Percentiles rank a stretch among this genome's conserved stretches.
These are phyloP conservation scores for Penstemon davidsonii DNA, from an alignment of 257 asterid species.

Conservation along the genomic window DNA sequence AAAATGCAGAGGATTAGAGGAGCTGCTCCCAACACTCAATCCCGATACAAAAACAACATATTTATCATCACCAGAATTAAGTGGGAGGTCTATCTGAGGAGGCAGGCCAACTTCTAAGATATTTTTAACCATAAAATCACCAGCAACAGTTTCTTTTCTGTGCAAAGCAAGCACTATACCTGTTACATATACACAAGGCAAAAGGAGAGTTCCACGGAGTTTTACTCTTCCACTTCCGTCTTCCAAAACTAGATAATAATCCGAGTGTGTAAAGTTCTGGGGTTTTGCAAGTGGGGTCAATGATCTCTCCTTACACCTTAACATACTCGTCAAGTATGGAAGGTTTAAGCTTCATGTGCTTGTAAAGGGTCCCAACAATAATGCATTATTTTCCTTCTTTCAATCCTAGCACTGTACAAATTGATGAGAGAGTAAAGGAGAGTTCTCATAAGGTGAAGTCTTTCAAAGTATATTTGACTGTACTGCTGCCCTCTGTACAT, in stretches of 20 bases:
- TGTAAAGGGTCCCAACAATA: slow-evolving; percentile 84
- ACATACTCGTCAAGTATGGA: slow-evolving; percentile 86
- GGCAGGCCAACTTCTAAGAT: slow-evolving; percentile 88
- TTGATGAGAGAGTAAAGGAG: slow-evolving; percentile 80
- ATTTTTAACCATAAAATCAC: slow-evolving; percentile 82
- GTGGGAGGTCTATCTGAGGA: slow-evolving; percentile 70
- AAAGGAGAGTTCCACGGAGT: slow-evolving; percentile 60
- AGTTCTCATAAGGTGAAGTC: slow-evolving; percentile 89
- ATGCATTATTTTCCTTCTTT: slow-evolving; percentile 82
- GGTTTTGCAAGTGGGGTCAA: slow-evolving; percentile 63
- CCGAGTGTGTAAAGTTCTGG: slow-evolving; percentile 71
- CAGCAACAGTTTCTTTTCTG: slow-evolving; percentile 81
- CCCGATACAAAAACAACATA: slow-evolving; percentile 86
- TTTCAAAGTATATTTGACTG: slow-evolving; percentile 92
- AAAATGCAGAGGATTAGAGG: slow-evolving; percentile 79
- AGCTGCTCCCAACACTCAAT: slow-evolving; percentile 73
- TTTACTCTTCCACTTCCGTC: slow-evolving; percentile 98
- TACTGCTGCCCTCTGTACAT: slow-evolving; percentile 92
- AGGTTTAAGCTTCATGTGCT: slow-evolving; percentile 97
- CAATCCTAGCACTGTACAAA: slow-evolving; percentile 80
- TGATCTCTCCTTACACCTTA: slow-evolving; percentile 88
- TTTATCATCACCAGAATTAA: slow-evolving; percentile 79
- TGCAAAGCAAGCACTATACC: slow-evolving; percentile 85
- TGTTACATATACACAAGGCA: slow-evolving; percentile 78
- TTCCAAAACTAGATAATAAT: slow-evolving; percentile 78